Base-by-base conservation (phyloP, 2,329 filamentous ascomycete species). In the Gaeumannomyces tritici region DNA sequence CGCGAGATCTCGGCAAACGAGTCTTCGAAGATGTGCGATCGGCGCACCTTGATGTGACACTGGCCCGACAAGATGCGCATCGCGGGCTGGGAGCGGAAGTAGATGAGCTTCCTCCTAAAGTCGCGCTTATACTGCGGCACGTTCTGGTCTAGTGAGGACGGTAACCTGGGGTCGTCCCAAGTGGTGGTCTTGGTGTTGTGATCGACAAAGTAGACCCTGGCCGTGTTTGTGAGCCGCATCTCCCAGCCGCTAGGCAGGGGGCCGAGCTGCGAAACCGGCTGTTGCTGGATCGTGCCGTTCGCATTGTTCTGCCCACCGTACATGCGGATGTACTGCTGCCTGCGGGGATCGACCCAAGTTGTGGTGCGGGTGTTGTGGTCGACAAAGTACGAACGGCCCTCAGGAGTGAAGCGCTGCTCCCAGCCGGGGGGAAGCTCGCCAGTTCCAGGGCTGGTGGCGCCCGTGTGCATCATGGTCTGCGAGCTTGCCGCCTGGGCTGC, bases 101-200 rank as follows among this genome's bases (percentile, higher is more conserved):
- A 99, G 69, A 99, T 99, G 66, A 99, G 82, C 80, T 99, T 99
- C 72, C 95, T 85, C 71, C 95, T 83, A 83, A 99, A 99, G 75
- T 99, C 95, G 76, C 95, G 91, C 86, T 99, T 99, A 80, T 99
- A 99, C 77, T 99, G 95, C 61, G 95, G 95, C 60, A 99, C 95
- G 65, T 97, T 97, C 77, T 99, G 95, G 70, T 99, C 95, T 65
- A 99, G 80, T 0, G 95, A 98, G 3, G 93, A 98, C 28, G 95
- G 95, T 68, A 99, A 79, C 71, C 95, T 86, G 47, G 95, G 95
- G 71, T 99, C 95, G 72, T 99, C 95, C 95, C 95, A 99, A 1
- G 95, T 99, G 4, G 95, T 99, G 0, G 95, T 99, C 81, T 99
- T 99, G 57, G 95, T 99, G 78, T 99, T 99, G 79, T 99, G 95